Conservation (phyloP, 2,329 filamentous ascomycete genomes). For the Pseudogymnoascus sp. region DNA sequence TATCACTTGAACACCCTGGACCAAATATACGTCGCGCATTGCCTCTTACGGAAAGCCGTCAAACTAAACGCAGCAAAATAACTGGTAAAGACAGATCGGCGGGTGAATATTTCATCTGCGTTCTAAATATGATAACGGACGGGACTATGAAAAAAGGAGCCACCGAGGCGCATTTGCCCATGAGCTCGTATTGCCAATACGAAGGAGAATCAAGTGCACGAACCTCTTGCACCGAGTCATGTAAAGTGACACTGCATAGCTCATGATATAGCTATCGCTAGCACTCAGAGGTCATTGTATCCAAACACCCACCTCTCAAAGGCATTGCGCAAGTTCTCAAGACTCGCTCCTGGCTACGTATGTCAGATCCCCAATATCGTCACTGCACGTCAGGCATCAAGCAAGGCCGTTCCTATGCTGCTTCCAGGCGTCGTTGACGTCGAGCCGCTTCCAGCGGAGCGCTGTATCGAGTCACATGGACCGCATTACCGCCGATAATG, state of each 20-base stretch:
- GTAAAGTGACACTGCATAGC: neutral
- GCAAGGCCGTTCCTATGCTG: neutral
- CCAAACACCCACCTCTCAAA: neutral
- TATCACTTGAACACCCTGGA: neutral
- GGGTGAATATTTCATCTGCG: neutral
- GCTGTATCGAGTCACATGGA: neutral
- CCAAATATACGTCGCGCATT: neutral
- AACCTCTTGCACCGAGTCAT: neutral
- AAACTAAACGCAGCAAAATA: neutral
- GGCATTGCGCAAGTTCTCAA: neutral
- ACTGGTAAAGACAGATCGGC: neutral
- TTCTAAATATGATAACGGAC: neutral
- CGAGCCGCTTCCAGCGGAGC: neutral
- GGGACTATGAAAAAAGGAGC: neutral
- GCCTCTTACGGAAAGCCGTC: neutral
- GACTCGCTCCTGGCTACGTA: neutral
- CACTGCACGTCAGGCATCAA: neutral
- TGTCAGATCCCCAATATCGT: neutral
- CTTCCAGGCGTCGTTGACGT: neutral
- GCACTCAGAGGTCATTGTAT: neutral
- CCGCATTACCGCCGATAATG: neutral
- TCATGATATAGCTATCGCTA: neutral
- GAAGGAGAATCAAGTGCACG: neutral
- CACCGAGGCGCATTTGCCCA: neutral
- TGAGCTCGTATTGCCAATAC: neutral